phyloP scores from a whole-genome alignment of 2,329 filamentous ascomycete species.

The Colletotrichum cordylinicola region DNA sequence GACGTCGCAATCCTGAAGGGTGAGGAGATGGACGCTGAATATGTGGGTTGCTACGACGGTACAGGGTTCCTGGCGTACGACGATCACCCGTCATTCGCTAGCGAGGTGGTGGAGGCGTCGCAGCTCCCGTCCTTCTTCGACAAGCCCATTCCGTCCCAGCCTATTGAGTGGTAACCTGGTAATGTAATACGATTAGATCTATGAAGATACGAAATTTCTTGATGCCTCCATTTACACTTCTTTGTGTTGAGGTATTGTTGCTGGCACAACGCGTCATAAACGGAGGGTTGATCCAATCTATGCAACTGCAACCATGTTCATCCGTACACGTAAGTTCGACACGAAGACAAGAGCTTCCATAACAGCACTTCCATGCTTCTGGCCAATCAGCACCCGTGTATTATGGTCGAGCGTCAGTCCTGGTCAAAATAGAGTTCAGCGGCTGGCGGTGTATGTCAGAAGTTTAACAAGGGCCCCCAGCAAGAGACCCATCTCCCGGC shows the following conservation, averaged over 20 bases:
- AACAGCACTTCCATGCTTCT: not conserved
- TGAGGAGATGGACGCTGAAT: conserved; percentile 17
- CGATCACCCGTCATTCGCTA: not conserved
- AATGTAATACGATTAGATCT: not conserved
- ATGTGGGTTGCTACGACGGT: conserved; percentile 16
- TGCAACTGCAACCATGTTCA: not conserved
- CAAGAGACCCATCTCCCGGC: not conserved
- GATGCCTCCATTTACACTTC: not conserved
- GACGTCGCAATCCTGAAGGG: conserved; percentile 13
- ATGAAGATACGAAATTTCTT: not conserved
- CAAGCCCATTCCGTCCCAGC: not conserved
- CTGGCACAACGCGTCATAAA: not conserved
- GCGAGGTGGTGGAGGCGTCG: not conserved
- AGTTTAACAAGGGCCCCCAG: not conserved
- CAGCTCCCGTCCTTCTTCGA: conserved; percentile 10
- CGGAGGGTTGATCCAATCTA: not conserved
- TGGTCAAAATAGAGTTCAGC: not conserved
- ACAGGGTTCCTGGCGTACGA: conserved; percentile 16
- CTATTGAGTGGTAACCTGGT: conserved; percentile 12
- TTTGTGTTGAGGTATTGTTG: not conserved
- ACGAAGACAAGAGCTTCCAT: not conserved
- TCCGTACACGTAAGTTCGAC: not conserved
- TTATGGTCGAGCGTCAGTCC: not conserved
- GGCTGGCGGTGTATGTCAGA: not conserved
- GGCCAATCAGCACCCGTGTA: not conserved